phyloP scores from a whole-genome alignment of 345 rosid genomes.

The Stellera chamaejasme region DNA sequence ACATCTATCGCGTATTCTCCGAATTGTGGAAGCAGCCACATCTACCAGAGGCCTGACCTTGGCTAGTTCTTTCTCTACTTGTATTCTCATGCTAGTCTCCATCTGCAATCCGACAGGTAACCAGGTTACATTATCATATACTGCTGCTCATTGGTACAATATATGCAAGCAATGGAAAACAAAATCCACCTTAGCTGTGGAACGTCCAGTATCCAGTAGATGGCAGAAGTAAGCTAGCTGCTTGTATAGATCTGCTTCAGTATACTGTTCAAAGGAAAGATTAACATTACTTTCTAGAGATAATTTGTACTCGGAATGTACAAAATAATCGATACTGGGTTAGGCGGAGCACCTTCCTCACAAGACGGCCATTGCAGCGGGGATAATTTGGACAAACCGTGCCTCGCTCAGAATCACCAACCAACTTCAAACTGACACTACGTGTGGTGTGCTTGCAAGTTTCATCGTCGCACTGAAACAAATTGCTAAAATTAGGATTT shows the following conservation, averaged over 20 bases:
- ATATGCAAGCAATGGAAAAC: too few relatives aligned
- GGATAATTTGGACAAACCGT: conserved; percentile 98
- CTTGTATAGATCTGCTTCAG: conserved; percentile 88
- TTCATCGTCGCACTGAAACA: conserved; percentile 83
- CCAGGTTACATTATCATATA: neutral
- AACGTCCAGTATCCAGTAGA: conserved; percentile 54
- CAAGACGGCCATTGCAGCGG: conserved; percentile 72
- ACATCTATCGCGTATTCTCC: conserved; percentile 54
- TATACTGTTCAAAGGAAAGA: conserved; percentile 37
- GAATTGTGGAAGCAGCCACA: conserved; percentile 41
- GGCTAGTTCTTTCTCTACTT: conserved; percentile 49
- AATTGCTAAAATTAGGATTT: too few relatives aligned
- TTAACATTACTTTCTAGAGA: neutral
- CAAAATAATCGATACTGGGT: neutral
- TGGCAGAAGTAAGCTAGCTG: conserved; percentile 84
- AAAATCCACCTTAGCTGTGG: conserved; percentile 53
- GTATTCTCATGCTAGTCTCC: conserved; percentile 38
- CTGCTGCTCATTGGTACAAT: too few relatives aligned
- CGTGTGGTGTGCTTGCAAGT: conserved; percentile 81
- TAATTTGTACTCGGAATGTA: neutral
- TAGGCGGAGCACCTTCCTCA: conserved; percentile 47
- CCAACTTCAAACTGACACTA: conserved; percentile 46
- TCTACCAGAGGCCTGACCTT: conserved; percentile 52
- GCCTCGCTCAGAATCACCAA: conserved; percentile 87
- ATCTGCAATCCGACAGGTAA: conserved; percentile 27